Evolutionary conservation across 768 basidiomycete species (phyloP).

Genomic region (Boletus eberwhitei): DNA sequence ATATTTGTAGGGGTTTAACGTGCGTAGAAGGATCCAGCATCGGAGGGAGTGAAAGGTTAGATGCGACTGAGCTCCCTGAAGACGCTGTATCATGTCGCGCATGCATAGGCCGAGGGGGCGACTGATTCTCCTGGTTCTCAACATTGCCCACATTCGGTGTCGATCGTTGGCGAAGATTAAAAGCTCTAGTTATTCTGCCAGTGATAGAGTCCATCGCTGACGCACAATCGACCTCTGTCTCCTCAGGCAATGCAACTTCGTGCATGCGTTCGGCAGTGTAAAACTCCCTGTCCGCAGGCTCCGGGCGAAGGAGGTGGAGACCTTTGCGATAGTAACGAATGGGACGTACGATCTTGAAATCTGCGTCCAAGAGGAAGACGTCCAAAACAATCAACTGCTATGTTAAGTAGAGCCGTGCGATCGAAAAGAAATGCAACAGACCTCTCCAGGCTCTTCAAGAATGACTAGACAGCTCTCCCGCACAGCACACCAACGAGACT

Average conservation of each 20-base stretch:
- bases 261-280: conserved; percentile 16
- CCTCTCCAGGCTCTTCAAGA: conserved; percentile 83
- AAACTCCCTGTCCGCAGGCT: conserved; percentile 27
- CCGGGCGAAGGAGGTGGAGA: conserved; percentile 58
- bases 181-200: conserved; percentile 42
- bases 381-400: conserved; percentile 81
- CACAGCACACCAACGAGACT: conserved; percentile 86
- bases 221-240: conserved; percentile 31
- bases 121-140: conserved; percentile 4
- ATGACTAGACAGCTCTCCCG: conserved; percentile 90
- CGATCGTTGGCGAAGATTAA: conserved; percentile 35
- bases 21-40: conserved; percentile 84
- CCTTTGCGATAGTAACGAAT: conserved; percentile 86
- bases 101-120: not conserved
- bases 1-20: conserved; percentile 46
- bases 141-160: conserved; percentile 7
- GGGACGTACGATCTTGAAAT: conserved; percentile 89
- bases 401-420: not conserved
- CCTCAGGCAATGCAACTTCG: conserved; percentile 19
- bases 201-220: conserved; percentile 50
- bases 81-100: conserved; percentile 18
- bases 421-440: conserved; percentile 31
- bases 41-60: conserved; percentile 43
- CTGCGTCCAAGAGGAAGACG: conserved; percentile 86
- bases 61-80: conserved; percentile 37